Base-by-base conservation (phyloP, 768 basidiomycete species). In the Amyloporia xantha region DNA sequence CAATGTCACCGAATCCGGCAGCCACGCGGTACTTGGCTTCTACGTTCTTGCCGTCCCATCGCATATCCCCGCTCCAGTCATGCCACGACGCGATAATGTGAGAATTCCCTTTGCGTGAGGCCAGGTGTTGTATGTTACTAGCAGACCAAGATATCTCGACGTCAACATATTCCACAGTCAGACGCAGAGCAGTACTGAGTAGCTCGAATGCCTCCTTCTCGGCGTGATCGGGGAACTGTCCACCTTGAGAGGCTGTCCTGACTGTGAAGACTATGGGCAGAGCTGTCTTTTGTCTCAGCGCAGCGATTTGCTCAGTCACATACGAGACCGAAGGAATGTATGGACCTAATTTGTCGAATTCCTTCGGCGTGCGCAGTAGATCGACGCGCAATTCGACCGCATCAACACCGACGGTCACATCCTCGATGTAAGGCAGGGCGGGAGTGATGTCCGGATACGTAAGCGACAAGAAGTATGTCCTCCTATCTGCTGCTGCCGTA, bases 381-480 rank as follows among this genome's bases (percentile, higher is more conserved):
- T 99, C 96, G 10, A 92, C 93, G 9, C 95, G 82, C n/a, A 98
- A 63, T 65, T 99, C 96, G 51, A 98, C 68, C 0, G 93, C 95
- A 59, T 98, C 94, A 5, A 84, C 88, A 3, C 96, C 96, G 15
- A 79, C 73, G 0, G 79, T 79, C 51, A 99, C 66, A 38, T 85
- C 78, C 19, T 88, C 80, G 36, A 98, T 76, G 44, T 78, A 64
- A 13, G 73, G 65, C 36, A 92, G 71, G 0, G 86, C 84, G 3
- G 79, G 78, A 0, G 75, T 81, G 54, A 96, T 62, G 61, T 96
- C 91, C 1, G 95, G 91, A 68, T 91, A 94, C 0, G 95, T 96
- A 49, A 99, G 72, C 7, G 86, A 85, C 35, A 98, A 75, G 76
- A 98, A 98, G 69, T 92, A 91, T 0, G 92, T 89, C n/a, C 87